Evolutionary conservation across 768 basidiomycete species (phyloP).

Genomic region (Inosperma sp.): DNA sequence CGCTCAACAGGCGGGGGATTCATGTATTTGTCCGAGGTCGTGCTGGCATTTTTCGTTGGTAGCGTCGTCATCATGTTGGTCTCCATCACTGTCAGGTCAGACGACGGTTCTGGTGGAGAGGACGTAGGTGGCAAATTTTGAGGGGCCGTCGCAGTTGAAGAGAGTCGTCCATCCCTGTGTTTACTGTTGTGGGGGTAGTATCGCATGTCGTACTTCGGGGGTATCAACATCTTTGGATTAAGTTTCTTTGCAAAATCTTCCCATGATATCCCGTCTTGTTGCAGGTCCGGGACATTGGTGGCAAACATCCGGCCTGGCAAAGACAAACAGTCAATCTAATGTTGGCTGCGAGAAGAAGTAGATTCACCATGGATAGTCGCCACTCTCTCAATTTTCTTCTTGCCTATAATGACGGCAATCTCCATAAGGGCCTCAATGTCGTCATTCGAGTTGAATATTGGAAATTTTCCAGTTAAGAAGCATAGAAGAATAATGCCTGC

Average conservation of each 20-base stretch:
- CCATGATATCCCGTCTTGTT: slow-evolving; percentile 64
- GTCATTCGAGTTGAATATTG: slow-evolving; percentile 88
- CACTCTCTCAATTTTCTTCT: slow-evolving; percentile 73
- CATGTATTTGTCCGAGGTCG: slow-evolving; percentile 17
- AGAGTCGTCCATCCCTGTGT: slow-evolving; percentile 23
- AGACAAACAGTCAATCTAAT: neutral
- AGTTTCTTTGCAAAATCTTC: slow-evolving; percentile 67
- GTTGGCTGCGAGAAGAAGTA: neutral
- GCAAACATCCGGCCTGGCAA: slow-evolving; percentile 76
- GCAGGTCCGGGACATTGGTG: slow-evolving; percentile 83
- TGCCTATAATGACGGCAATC: slow-evolving; percentile 82
- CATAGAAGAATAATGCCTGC: slow-evolving; percentile 89
- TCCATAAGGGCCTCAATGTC: slow-evolving; percentile 97
- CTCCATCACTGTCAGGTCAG: slow-evolving; percentile 10
- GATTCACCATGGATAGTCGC: slow-evolving; percentile 84
- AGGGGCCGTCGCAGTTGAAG: slow-evolving; percentile 21
- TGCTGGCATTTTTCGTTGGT: neutral
- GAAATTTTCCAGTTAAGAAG: slow-evolving; percentile 89
- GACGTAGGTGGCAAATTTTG: slow-evolving; percentile 32
- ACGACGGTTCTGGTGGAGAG: slow-evolving; percentile 18
- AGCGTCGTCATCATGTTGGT: neutral
- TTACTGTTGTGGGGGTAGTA: slow-evolving; percentile 52
- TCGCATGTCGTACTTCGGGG: slow-evolving; percentile 44
- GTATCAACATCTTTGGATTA: slow-evolving; percentile 64
- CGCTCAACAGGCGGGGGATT: slow-evolving; percentile 25